phyloP scores from a whole-genome alignment of 2,329 filamentous ascomycete genomes.

The Arthrobotrys megalospora region DNA sequence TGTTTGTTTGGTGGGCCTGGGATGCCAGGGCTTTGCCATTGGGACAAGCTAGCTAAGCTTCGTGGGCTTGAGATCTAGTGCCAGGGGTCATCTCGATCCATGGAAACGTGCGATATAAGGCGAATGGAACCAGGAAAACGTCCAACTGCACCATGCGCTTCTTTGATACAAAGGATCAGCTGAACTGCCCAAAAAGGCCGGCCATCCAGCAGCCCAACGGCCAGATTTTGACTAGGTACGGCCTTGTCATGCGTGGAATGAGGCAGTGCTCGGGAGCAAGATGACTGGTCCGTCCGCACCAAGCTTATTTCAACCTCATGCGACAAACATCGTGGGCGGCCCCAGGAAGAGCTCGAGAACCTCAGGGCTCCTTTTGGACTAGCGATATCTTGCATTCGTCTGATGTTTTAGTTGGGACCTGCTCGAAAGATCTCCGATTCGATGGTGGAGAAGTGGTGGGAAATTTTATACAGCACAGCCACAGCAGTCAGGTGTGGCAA shows the following conservation, averaged over 20 bases:
- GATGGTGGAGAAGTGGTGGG: constrained; percentile 9
- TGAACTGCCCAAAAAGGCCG: constrained; percentile 42
- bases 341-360: constrained; percentile 37
- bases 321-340: constrained; percentile 58
- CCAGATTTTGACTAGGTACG: constrained; percentile 48
- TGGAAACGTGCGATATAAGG: constrained; percentile 43
- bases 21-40: constrained; percentile 9
- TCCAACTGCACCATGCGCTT: constrained; percentile 40
- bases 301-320: constrained; percentile 61
- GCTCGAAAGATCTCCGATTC: constrained; percentile 24
- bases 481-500: constrained; percentile 45
- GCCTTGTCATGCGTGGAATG: constrained; percentile 60
- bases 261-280: constrained; percentile 60
- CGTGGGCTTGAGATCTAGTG: constrained; percentile 20
- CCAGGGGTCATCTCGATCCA: constrained; percentile 39
- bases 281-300: constrained; percentile 60
- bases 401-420: constrained; percentile 42
- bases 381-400: constrained; percentile 36
- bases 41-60: constrained; percentile 32
- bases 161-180: constrained; percentile 50
- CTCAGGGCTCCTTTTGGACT: constrained; percentile 37
- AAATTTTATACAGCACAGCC: constrained; percentile 55
- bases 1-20: constrained; percentile 22
- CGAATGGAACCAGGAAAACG: constrained; percentile 42
- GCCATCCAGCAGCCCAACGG: constrained; percentile 39